Conservation (phyloP, 192 early-diverging fungal species). For the Podila clonocystis region DNA sequence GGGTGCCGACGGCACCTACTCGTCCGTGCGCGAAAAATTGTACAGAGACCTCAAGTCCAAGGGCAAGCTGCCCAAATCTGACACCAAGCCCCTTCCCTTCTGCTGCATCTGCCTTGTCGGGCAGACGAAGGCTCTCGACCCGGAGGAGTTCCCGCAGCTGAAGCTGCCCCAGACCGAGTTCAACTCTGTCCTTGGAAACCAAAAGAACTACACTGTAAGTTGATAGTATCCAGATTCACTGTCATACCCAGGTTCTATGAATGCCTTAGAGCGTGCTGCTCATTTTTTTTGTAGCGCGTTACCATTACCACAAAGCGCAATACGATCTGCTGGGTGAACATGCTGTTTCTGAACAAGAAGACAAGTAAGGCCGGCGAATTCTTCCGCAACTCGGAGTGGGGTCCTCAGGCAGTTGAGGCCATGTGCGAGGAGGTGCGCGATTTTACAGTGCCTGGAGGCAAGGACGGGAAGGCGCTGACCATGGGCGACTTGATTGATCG, state of each 20-base stretch:
- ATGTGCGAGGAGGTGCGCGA: conserved; percentile 5
- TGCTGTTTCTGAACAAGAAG: not conserved
- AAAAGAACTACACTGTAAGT: conserved; percentile 5
- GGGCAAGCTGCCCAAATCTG: not conserved
- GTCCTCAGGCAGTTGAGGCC: not conserved
- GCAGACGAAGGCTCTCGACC: not conserved
- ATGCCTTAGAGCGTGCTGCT: not conserved
- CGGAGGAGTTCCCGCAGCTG: not conserved
- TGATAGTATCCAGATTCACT: not conserved
- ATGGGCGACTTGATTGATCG: not conserved
- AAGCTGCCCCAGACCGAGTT: not conserved
- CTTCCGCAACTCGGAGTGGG: not conserved
- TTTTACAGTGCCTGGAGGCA: not conserved
- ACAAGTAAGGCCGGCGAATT: not conserved
- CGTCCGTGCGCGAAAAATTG: not conserved
- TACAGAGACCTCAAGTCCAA: not conserved
- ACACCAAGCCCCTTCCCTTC: not conserved
- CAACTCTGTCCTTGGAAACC: not conserved
- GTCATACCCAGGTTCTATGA: no score
- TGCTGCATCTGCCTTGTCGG: not conserved
- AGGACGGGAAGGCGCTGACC: not conserved
- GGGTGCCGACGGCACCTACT: conserved; percentile 1
- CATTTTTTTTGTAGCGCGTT: not conserved
- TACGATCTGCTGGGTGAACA: not conserved
- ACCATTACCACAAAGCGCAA: conserved; percentile 4